Conservation (phyloP, 2,329 filamentous ascomycete genomes). For the Thielaviopsis musarum region DNA sequence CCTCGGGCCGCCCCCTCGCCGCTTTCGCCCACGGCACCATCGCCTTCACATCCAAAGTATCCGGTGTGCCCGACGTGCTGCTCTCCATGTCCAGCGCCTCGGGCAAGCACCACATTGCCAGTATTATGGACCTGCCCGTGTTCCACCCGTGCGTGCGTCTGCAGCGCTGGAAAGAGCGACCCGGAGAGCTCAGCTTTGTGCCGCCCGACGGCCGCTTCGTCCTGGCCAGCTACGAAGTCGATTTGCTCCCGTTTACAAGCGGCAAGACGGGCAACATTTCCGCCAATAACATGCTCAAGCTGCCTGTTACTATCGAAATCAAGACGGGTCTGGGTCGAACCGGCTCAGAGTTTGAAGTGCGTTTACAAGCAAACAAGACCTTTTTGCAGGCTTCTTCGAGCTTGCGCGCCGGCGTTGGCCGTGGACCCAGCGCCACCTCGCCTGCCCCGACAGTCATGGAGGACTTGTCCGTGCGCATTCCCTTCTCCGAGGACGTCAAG, state of each 20-base stretch:
- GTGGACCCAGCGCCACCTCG: slow-evolving; percentile 37
- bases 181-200: slow-evolving; percentile 87
- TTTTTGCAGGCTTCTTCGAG: slow-evolving; percentile 28
- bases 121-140: slow-evolving; percentile 70
- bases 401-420: slow-evolving; percentile 19
- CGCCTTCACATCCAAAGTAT: slow-evolving; percentile 88
- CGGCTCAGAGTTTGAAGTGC: slow-evolving; percentile 79
- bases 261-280: slow-evolving; percentile 37
- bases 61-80: slow-evolving; percentile 80
- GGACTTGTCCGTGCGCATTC: slow-evolving; percentile 61
- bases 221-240: slow-evolving; percentile 84
- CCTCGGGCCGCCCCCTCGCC: slow-evolving; percentile 71
- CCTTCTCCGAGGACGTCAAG: slow-evolving; percentile 61
- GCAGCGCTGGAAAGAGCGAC: slow-evolving; percentile 73
- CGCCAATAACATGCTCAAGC: slow-evolving; percentile 50
- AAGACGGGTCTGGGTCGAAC: slow-evolving; percentile 58
- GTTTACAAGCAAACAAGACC: slow-evolving; percentile 52
- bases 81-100: slow-evolving; percentile 66
- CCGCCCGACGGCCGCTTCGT: slow-evolving; percentile 91
- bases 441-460: slow-evolving; percentile 41
- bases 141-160: slow-evolving; percentile 93
- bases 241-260: slow-evolving; percentile 59
- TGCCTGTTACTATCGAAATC: slow-evolving; percentile 70
- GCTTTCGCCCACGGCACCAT: slow-evolving; percentile 85
- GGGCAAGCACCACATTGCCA: slow-evolving; percentile 57